A percentile compares a stretch with the other conserved stretches of the same genome.
These are phyloP conservation scores for Pichia sp. DNA, from an alignment of 1,139 yeast species.

Conservation along the genomic window DNA sequence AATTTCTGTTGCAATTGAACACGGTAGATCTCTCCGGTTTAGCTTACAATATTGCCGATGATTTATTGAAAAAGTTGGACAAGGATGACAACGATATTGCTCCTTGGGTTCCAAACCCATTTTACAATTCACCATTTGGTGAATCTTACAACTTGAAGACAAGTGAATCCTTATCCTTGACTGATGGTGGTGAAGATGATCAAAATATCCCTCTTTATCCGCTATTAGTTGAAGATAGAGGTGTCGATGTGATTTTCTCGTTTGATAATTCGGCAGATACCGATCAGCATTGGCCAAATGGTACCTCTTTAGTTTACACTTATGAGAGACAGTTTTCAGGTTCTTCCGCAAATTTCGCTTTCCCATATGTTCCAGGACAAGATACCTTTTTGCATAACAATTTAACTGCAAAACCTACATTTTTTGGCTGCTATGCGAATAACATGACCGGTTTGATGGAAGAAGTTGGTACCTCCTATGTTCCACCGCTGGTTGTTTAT, in stretches of 20 bases:
- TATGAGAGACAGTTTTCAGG: conserved; percentile 52
- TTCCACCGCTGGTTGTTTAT: conserved; percentile 73
- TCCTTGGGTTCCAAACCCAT: conserved; percentile 42
- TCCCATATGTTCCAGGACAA: conserved; percentile 82
- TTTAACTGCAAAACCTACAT: conserved; percentile 60
- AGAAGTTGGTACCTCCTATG: conserved; percentile 25
- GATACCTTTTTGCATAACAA: conserved; percentile 54
- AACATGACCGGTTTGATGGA: conserved; percentile 48
- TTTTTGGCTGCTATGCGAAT: conserved; percentile 76
- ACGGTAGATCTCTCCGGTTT: conserved; percentile 42
- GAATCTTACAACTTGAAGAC: conserved; percentile 33
- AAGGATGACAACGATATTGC: conserved; percentile 28
- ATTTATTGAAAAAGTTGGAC: conserved; percentile 38
- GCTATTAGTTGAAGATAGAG: conserved; percentile 58
- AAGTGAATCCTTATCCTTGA: conserved; percentile 46
- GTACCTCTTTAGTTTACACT: conserved; percentile 57
- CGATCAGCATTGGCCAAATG: conserved; percentile 62
- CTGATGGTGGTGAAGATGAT: conserved; percentile 86
- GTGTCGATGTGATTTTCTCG: conserved; percentile 74
- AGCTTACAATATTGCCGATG: conserved; percentile 36
- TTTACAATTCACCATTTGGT: conserved; percentile 39
- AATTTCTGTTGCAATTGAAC: conserved; percentile 53
- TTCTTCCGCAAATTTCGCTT: conserved; percentile 57
- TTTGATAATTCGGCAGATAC: conserved; percentile 83
- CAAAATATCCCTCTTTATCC: conserved; percentile 80